Evolutionary conservation across 2,329 filamentous ascomycete species (phyloP), one percentile per base, ranked within the genome.

Genomic region (Trichophyton benhamiae): DNA sequence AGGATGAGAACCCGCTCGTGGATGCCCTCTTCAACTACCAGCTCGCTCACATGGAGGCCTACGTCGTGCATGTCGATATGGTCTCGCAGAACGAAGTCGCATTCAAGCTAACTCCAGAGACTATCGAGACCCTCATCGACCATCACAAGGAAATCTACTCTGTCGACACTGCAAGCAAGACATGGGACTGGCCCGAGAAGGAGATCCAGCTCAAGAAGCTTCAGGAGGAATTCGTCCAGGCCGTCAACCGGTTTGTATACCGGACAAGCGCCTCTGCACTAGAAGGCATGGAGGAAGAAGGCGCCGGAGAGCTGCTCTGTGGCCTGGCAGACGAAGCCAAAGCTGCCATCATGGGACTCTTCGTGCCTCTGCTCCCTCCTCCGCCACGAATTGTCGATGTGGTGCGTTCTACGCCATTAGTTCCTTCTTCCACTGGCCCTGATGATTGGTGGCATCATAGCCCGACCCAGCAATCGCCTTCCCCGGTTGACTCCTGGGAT

Each of bases 11-110:
- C 72, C 88, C 88, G 53, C 80, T 95, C 66, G 81, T 92, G 67
- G 91, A 96, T 77, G 89, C 88, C 65, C 79, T 96, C 65, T 90
- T 88, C 82, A 95, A 95, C 82, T 94, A 92, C 76, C 88, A 95
- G 79, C 83, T 96, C 72, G 80, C 96, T 71, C 90, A 96, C 74
- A 80, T 97, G 68, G 91, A 97, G 78, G 94, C 94, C 59, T 99
- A 99, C 75, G 92, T 97, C 68, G 94, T 99, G 64, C 92, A 97
- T 76, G 91, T 99, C 76, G 94, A 99, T 79, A 96, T 97, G 91
- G 92, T 99, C 63, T 85, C 95, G 70, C 88, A 91, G 76, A 94
- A 95, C 74, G 94, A 97, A 79, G 91, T 99, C 71, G 94, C 91
- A 67, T 97, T 91, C 83, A 99, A 99, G 83, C 83, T 99, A 71